Evolutionary conservation across 2,329 filamentous ascomycete species (phyloP).

Genomic region (Albifimbria verrucaria): DNA sequence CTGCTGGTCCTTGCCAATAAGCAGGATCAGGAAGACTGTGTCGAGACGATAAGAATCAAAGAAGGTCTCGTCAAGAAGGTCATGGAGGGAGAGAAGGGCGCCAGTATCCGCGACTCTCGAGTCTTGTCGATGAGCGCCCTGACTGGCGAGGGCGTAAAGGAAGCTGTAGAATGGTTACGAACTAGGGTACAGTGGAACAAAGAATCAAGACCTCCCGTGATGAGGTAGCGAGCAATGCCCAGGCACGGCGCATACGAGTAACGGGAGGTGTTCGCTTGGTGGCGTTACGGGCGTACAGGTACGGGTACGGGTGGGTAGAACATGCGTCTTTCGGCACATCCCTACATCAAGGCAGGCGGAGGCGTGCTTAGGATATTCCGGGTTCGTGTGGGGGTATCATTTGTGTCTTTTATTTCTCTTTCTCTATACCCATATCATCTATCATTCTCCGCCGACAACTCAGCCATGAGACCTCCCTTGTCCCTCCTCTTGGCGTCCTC

Average conservation of each 20-base stretch:
- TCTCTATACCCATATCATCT: slow-evolving; percentile 36
- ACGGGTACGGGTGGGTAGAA: slow-evolving; percentile 1
- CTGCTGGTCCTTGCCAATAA: slow-evolving; percentile 94
- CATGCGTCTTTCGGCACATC: not conserved
- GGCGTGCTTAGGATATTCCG: not conserved
- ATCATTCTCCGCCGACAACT: slow-evolving; percentile 80
- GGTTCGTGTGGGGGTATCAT: slow-evolving; percentile 23
- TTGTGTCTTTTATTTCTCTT: slow-evolving; percentile 16
- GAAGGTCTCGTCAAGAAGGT: slow-evolving; percentile 94
- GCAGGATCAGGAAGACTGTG: slow-evolving; percentile 94
- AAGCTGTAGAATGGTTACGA: slow-evolving; percentile 96
- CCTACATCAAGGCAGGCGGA: too few relatives aligned
- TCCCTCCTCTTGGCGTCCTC: slow-evolving; percentile 77
- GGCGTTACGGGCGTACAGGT: slow-evolving; percentile 1
- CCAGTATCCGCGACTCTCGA: slow-evolving; percentile 81
- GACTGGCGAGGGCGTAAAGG: slow-evolving; percentile 79
- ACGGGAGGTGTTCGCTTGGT: not conserved
- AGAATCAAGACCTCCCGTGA: slow-evolving; percentile 84
- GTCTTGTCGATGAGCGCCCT: slow-evolving; percentile 91
- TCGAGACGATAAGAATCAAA: slow-evolving; percentile 96
- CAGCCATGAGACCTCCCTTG: slow-evolving; percentile 73
- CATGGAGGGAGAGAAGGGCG: slow-evolving; percentile 89
- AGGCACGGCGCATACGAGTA: not conserved
- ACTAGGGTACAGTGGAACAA: slow-evolving; percentile 95
- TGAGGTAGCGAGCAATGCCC: slow-evolving; percentile 60